Conservation (phyloP, 1,284 basidiomycete genomes). For the Ustilago hordei region DNA sequence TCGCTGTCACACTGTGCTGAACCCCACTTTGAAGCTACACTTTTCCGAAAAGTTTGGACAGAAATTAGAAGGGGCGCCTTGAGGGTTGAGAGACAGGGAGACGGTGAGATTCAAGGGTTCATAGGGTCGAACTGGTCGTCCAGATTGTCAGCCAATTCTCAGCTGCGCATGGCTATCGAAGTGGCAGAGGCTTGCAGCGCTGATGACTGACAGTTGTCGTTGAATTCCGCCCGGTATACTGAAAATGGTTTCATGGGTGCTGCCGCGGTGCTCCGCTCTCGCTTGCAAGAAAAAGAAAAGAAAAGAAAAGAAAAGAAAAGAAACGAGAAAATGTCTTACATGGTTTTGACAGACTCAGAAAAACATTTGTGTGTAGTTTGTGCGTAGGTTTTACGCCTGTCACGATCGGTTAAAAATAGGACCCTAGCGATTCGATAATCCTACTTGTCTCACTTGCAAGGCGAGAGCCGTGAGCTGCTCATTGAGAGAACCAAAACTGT, state of each 20-base stretch:
- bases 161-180: neutral
- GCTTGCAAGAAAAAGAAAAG: constrained; percentile 2
- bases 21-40: constrained; percentile 1
- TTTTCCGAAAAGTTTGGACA: neutral
- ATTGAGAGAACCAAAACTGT: neutral
- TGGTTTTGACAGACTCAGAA: neutral
- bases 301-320: constrained; percentile 7
- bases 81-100: neutral
- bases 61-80: neutral
- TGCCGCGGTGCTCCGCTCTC: constrained; percentile 25
- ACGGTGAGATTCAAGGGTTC: constrained; percentile 4
- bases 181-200: neutral
- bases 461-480: neutral
- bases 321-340: neutral
- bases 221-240: constrained; percentile 10
- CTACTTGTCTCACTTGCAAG: too few species aligned
- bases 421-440: too few species aligned
- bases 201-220: constrained; percentile 1
- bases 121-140: neutral
- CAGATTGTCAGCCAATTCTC: neutral
- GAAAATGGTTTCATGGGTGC: constrained; percentile 6
- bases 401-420: neutral
- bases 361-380: constrained; percentile 8
- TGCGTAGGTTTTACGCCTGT: constrained; percentile 4
- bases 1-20: neutral